A percentile compares a stretch with the other conserved stretches of the same genome.
Conservation (phyloP, 2,329 filamentous ascomycete species). For the Penicillium sp. region DNA sequence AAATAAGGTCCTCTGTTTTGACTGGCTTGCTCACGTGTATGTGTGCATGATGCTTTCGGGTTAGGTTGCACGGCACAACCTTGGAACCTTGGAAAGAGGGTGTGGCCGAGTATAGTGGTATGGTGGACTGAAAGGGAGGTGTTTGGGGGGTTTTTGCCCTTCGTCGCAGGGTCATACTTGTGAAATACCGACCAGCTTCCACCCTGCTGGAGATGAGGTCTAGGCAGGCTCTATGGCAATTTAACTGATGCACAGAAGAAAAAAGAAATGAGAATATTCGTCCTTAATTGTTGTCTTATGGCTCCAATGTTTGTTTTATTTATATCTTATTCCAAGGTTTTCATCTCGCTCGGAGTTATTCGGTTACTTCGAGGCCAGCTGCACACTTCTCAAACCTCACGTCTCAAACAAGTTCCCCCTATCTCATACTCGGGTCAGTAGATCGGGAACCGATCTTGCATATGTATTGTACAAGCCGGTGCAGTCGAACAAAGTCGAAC, state of each 20-base stretch:
- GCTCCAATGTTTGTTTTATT: no score
- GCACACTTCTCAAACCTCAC: background rate
- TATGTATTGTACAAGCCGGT: background rate
- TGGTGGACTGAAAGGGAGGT: background rate
- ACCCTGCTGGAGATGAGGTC: background rate
- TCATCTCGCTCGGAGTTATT: background rate
- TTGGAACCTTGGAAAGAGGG: background rate
- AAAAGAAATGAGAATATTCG: background rate
- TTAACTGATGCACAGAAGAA: background rate
- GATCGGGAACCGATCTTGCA: constrained; percentile 7
- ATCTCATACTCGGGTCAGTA: background rate
- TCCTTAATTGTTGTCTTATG: no score
- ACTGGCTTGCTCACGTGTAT: constrained; percentile 1
- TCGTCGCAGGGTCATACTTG: background rate
- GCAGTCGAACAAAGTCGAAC: background rate
- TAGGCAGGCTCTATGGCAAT: background rate
- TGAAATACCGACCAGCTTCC: background rate
- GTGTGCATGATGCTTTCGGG: background rate
- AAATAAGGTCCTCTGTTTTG: background rate
- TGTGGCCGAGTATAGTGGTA: no score
- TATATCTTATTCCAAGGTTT: no score
- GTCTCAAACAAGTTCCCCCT: background rate
- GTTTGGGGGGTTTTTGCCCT: background rate
- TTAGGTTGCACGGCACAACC: background rate
- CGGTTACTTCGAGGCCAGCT: background rate